These are phyloP conservation scores for Calycina herbarum DNA, from an alignment of 2,329 filamentous ascomycete genomes.

Conservation along the genomic window DNA sequence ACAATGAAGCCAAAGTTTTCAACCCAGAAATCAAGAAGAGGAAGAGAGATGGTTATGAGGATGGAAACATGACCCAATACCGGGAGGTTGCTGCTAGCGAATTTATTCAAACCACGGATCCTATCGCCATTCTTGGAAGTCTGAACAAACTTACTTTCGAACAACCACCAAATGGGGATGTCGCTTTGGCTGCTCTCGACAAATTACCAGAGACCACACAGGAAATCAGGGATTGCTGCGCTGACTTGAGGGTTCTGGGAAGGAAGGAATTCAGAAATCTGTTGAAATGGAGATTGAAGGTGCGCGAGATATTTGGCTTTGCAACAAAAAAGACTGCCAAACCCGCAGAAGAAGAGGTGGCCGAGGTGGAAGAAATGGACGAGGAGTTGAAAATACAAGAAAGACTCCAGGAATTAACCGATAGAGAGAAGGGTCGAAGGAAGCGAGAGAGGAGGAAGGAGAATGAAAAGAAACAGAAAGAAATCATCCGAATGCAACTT, in stretches of 20 bases:
- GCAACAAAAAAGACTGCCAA: constrained; percentile 61
- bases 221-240: constrained; percentile 76
- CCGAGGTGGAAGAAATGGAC: constrained; percentile 85
- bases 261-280: constrained; percentile 92
- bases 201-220: constrained; percentile 83
- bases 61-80: constrained; percentile 90
- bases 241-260: constrained; percentile 85
- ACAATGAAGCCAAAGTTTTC: constrained; percentile 97
- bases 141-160: constrained; percentile 83
- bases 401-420: constrained; percentile 78
- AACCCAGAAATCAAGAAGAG: constrained; percentile 97
- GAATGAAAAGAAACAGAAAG: constrained; percentile 92
- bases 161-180: constrained; percentile 76
- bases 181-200: constrained; percentile 81
- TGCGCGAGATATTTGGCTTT: constrained; percentile 88
- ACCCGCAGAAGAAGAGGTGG: constrained; percentile 64
- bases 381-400: constrained; percentile 90
- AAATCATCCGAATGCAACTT: constrained; percentile 94
- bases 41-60: constrained; percentile 96
- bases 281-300: constrained; percentile 84
- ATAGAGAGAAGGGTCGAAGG: constrained; percentile 72
- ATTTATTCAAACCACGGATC: constrained; percentile 91
- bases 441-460: constrained; percentile 83
- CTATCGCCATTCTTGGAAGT: constrained; percentile 85
- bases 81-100: constrained; percentile 87